phyloP scores from a whole-genome alignment of 345 rosid genomes.

The Raphanus sativus region DNA sequence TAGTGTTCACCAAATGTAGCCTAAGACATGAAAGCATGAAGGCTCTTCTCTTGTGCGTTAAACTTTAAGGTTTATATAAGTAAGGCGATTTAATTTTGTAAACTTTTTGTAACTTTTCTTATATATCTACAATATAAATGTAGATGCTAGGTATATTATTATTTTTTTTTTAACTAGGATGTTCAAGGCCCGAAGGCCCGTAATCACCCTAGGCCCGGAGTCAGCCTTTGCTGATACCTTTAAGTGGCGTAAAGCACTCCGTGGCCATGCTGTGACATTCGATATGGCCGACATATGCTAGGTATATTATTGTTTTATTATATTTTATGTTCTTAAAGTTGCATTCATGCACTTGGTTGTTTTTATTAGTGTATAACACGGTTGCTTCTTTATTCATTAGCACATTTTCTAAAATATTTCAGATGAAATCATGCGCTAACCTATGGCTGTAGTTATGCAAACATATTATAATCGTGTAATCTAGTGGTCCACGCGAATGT shows the following conservation, averaged over 20 bases:
- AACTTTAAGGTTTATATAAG: neutral
- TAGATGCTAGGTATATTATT: slow-evolving; percentile 10
- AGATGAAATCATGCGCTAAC: slow-evolving; percentile 27
- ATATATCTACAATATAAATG: neutral
- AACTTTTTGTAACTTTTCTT: neutral
- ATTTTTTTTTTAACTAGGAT: too few relatives aligned
- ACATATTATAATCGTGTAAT: slow-evolving; percentile 17
- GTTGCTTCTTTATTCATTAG: slow-evolving; percentile 10
- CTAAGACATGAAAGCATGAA: slow-evolving; percentile 3
- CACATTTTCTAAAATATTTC: slow-evolving; percentile 9
- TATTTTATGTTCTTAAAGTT: neutral
- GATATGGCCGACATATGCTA: too few relatives aligned
- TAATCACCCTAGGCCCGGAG: too few relatives aligned
- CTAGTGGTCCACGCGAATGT: slow-evolving; percentile 39
- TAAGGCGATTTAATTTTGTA: neutral
- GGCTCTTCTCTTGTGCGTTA: neutral
- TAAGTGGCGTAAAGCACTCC: too few relatives aligned
- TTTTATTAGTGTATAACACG: neutral
- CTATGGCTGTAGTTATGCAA: slow-evolving; percentile 10
- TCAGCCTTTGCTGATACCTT: too few relatives aligned
- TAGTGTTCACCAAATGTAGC: slow-evolving; percentile 39
- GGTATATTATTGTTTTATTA: neutral
- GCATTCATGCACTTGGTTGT: slow-evolving; percentile 10
- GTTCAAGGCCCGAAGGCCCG: too few relatives aligned
- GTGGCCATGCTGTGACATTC: too few relatives aligned